A percentile compares a stretch with the other conserved stretches of the same genome.
Evolutionary conservation across 2,329 filamentous ascomycete species (phyloP).

Genomic region (Pseudodiploospora longispora): DNA sequence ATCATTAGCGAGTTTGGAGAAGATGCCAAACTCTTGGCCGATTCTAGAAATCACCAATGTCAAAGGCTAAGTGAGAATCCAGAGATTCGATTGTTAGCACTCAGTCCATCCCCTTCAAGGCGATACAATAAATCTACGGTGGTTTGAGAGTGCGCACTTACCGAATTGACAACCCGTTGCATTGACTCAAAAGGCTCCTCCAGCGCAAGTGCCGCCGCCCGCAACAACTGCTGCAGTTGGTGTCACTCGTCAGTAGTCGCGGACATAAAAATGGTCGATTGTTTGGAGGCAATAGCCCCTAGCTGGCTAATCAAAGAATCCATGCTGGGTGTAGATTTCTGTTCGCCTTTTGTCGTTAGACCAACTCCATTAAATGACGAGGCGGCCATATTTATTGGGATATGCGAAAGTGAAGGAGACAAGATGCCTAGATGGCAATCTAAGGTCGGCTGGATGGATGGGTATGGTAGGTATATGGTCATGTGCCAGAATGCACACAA

Average conservation of each 20-base stretch:
- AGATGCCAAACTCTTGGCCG: slow-evolving; percentile 11
- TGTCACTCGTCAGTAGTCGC: background rate
- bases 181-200: slow-evolving; percentile 14
- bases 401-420: too few relatives aligned
- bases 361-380: too few relatives aligned
- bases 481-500: too few relatives aligned
- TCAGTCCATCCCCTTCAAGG: background rate
- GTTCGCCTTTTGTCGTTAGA: too few relatives aligned
- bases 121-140: background rate
- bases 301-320: too few relatives aligned
- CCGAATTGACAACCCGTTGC: slow-evolving; percentile 10
- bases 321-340: too few relatives aligned
- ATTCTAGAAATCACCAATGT: slow-evolving; percentile 5
- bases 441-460: too few relatives aligned
- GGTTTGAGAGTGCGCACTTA: background rate
- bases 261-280: too few relatives aligned
- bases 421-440: too few relatives aligned
- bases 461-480: too few relatives aligned
- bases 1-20: slow-evolving; percentile 4
- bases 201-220: slow-evolving; percentile 7
- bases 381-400: too few relatives aligned
- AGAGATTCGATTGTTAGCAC: background rate
- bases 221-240: slow-evolving; percentile 6
- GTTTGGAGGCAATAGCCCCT: too few relatives aligned
- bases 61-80: background rate